Evolutionary conservation across 2,329 filamentous ascomycete genomes (phyloP).

Genomic region (Calycina herbarum): DNA sequence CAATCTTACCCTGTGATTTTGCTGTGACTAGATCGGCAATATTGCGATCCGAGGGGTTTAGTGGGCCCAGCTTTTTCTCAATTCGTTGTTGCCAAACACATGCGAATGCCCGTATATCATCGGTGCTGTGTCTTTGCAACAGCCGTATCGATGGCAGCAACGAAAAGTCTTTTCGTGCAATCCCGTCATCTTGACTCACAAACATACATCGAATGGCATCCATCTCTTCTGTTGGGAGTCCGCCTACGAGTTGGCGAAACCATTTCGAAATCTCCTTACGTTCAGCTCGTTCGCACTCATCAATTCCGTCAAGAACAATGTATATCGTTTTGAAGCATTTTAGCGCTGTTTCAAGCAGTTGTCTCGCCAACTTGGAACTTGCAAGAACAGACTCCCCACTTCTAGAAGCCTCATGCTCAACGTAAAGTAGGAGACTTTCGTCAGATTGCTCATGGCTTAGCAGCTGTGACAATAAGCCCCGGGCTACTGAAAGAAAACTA

Average conservation of each 20-base stretch:
- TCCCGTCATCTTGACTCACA: constrained; percentile 40
- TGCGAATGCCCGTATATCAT: no score
- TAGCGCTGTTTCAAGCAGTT: constrained; percentile 37
- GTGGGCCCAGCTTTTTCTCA: no score
- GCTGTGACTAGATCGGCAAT: no score
- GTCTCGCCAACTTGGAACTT: constrained; percentile 30
- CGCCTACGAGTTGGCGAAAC: constrained; percentile 27
- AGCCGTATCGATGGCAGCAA: constrained; percentile 24
- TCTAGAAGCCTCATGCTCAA: constrained; percentile 36
- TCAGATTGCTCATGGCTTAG: constrained; percentile 27
- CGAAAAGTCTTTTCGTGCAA: constrained; percentile 33
- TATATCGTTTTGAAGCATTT: constrained; percentile 31
- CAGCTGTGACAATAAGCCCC: constrained; percentile 39
- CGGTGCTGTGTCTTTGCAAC: background rate
- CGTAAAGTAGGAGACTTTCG: constrained; percentile 31
- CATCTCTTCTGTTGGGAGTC: constrained; percentile 8
- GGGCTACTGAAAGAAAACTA: constrained; percentile 37
- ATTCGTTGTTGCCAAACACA: no score
- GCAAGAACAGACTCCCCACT: constrained; percentile 36
- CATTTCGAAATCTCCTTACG: constrained; percentile 36
- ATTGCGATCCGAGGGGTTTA: no score
- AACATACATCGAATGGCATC: constrained; percentile 35
- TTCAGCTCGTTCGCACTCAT: constrained; percentile 40
- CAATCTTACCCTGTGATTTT: no score
- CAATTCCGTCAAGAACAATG: constrained; percentile 44